Evolutionary conservation across 1,284 basidiomycete genomes (phyloP).

Genomic region (Thecaphora thlaspeos): DNA sequence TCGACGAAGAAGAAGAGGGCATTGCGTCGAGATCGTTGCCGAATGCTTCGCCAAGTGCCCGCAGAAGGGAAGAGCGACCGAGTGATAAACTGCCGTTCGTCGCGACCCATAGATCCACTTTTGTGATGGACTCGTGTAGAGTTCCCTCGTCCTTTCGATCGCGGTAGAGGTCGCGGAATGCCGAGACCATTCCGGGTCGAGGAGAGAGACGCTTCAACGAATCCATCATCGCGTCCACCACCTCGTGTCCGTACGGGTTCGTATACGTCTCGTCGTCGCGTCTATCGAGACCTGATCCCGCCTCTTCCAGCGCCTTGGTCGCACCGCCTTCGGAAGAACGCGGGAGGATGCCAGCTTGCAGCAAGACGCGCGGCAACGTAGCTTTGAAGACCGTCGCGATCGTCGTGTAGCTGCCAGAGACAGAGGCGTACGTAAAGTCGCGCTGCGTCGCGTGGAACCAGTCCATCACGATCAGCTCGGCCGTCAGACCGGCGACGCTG

Average conservation of each 20-base stretch:
- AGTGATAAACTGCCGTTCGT: slow-evolving; percentile 43
- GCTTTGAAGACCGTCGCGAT: slow-evolving; percentile 42
- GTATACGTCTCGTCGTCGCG: slow-evolving; percentile 16
- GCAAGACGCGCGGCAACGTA: slow-evolving; percentile 36
- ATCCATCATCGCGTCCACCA: slow-evolving; percentile 38
- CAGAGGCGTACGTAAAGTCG: slow-evolving; percentile 42
- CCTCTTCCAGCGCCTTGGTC: not conserved
- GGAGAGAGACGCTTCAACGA: slow-evolving; percentile 33
- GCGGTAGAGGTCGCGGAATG: slow-evolving; percentile 34
- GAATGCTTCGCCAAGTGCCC: slow-evolving; percentile 15
- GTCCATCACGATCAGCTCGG: slow-evolving; percentile 47
- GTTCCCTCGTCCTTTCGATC: slow-evolving; percentile 25
- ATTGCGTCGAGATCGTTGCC: slow-evolving; percentile 33
- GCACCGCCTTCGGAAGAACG: slow-evolving; percentile 5
- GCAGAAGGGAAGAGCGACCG: slow-evolving; percentile 20
- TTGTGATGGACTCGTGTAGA: slow-evolving; percentile 11
- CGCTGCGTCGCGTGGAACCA: slow-evolving; percentile 51
- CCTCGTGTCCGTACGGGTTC: slow-evolving; percentile 20
- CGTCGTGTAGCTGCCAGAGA: slow-evolving; percentile 38
- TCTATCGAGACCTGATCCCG: not conserved
- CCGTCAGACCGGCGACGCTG: slow-evolving; percentile 7
- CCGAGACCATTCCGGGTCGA: slow-evolving; percentile 45
- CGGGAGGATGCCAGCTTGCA: slow-evolving; percentile 39
- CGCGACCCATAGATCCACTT: slow-evolving; percentile 44
- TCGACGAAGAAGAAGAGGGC: slow-evolving; percentile 6